These are phyloP conservation scores for Eucalyptus shirleyi DNA, from an alignment of 345 rosid species.

Conservation along the genomic window DNA sequence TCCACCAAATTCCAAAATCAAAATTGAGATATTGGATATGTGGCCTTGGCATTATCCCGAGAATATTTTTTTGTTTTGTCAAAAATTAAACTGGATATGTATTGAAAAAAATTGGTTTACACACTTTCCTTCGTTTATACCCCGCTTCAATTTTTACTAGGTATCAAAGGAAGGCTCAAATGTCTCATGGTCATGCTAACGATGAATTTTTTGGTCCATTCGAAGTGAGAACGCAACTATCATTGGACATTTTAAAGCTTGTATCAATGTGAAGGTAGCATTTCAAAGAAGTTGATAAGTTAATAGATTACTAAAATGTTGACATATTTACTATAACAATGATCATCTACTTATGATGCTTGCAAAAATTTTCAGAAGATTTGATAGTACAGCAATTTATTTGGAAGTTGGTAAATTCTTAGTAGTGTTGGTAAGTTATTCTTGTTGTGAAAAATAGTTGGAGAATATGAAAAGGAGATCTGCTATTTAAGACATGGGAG, in stretches of 20 bases:
- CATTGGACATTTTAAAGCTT: too few species aligned
- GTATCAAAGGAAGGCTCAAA: background rate
- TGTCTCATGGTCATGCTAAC: background rate
- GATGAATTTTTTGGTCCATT: background rate
- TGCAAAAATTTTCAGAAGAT: background rate
- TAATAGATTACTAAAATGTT: background rate
- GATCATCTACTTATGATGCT: background rate
- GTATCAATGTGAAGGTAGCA: too few species aligned
- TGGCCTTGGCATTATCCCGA: background rate
- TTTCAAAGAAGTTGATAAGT: background rate
- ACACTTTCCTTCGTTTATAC: background rate
- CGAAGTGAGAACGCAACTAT: background rate
- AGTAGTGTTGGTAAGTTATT: too few species aligned
- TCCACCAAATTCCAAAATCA: too few species aligned
- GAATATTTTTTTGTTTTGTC: too few species aligned
- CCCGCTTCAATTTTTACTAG: background rate
- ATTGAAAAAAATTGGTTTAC: background rate
- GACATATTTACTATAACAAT: background rate
- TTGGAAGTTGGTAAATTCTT: too few species aligned
- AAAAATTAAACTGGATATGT: background rate
- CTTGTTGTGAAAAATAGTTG: too few species aligned
- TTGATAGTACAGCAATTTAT: too few species aligned
- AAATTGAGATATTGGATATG: too few species aligned
- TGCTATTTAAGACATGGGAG: too few species aligned
- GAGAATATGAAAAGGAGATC: too few species aligned